Conservation (phyloP, 352 stramenopile species). For the Phytophthora pini region DNA sequence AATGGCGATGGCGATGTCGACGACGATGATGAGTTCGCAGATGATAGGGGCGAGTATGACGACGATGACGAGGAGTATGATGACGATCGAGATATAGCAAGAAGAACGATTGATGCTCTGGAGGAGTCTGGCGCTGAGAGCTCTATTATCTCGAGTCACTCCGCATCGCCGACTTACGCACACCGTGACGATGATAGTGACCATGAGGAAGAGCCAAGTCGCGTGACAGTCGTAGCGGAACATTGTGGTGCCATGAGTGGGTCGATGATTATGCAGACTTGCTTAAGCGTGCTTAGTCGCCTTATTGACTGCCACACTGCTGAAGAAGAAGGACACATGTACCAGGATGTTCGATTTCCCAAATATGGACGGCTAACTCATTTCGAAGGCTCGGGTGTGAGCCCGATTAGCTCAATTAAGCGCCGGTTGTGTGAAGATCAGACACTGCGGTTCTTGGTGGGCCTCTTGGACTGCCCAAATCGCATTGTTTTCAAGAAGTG, state of each 20-base stretch:
- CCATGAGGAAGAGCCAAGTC: slow-evolving; percentile 49
- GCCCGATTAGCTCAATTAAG: slow-evolving; percentile 82
- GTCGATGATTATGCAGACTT: slow-evolving; percentile 91
- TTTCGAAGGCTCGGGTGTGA: slow-evolving; percentile 82
- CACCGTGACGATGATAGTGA: slow-evolving; percentile 41
- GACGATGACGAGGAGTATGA: slow-evolving; percentile 50
- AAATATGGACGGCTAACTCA: slow-evolving; percentile 84
- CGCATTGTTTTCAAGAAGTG: slow-evolving; percentile 88
- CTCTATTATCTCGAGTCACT: slow-evolving; percentile 45
- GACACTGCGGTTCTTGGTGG: slow-evolving; percentile 83
- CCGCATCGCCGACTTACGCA: slow-evolving; percentile 42
- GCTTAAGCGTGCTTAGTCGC: slow-evolving; percentile 80
- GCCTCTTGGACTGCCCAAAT: slow-evolving; percentile 82
- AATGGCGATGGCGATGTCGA: slow-evolving; percentile 40
- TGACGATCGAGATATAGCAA: slow-evolving; percentile 49
- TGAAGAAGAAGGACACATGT: slow-evolving; percentile 81
- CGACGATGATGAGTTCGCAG: slow-evolving; percentile 44
- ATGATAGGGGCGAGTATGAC: slow-evolving; percentile 50
- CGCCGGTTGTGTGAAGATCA: slow-evolving; percentile 74
- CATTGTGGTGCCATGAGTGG: slow-evolving; percentile 82
- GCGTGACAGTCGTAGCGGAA: slow-evolving; percentile 79
- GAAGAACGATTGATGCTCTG: slow-evolving; percentile 72
- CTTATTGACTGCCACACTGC: slow-evolving; percentile 87
- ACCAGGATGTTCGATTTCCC: slow-evolving; percentile 79
- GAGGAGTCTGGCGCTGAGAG: slow-evolving; percentile 64